Evolutionary conservation across 148 eudicot genomes (phyloP).

Genomic region (Salicornia ramosissima): DNA sequence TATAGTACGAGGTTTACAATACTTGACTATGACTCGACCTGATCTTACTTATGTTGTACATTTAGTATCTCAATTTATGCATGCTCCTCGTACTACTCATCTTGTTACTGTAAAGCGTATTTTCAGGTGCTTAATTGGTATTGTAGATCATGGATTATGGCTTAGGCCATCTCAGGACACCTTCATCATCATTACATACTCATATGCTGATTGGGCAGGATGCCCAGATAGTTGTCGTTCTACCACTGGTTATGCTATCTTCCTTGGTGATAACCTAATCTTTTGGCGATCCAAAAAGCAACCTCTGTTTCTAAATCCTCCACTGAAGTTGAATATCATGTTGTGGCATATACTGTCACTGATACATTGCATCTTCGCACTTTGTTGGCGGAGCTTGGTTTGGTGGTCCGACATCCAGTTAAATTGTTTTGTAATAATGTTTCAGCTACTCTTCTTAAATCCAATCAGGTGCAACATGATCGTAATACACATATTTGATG

Average conservation of each 20-base stretch:
- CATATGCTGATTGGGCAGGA: slow-evolving; percentile 1
- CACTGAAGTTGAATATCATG: background rate
- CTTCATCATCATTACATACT: background rate
- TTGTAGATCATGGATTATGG: background rate
- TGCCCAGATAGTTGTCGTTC: background rate
- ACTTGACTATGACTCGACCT: too few species aligned
- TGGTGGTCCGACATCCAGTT: background rate
- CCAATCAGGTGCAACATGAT: background rate
- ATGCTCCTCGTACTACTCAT: too few species aligned
- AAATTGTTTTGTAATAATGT: background rate
- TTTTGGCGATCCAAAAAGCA: background rate
- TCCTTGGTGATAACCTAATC: background rate
- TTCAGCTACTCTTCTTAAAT: background rate
- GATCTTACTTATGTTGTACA: too few species aligned
- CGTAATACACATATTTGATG: too few species aligned
- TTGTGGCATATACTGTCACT: background rate
- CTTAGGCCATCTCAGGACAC: background rate
- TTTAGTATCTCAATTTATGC: too few species aligned
- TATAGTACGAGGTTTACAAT: too few species aligned
- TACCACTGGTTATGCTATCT: background rate
- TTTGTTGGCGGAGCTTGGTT: background rate
- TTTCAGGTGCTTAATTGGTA: background rate
- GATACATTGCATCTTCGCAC: background rate
- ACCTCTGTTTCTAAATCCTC: background rate
- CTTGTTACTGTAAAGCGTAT: background rate